These are phyloP conservation scores for Hemileia vastatrix DNA, from an alignment of 1,284 basidiomycete species.

Conservation along the genomic window DNA sequence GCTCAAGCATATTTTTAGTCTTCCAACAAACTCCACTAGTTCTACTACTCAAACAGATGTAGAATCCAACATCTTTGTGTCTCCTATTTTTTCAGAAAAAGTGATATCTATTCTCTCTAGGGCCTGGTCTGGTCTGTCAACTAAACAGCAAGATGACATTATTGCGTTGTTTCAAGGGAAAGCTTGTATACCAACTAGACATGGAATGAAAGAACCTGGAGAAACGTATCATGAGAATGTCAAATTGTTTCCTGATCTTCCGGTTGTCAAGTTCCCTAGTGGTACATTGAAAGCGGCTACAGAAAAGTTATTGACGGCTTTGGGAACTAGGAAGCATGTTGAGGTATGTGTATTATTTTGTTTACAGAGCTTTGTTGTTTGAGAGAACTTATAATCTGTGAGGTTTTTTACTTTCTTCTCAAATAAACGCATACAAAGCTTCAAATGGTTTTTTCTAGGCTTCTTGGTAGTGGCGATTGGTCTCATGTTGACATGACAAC, in stretches of 20 bases:
- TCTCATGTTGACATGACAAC: slow-evolving; percentile 52
- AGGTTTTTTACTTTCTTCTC: too few species aligned
- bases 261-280: slow-evolving; percentile 67
- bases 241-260: slow-evolving; percentile 76
- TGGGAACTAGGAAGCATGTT: slow-evolving; percentile 85
- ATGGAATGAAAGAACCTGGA: slow-evolving; percentile 58
- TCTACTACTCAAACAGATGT: slow-evolving; percentile 43
- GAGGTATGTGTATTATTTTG: slow-evolving; percentile 55
- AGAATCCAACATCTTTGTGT: too few species aligned
- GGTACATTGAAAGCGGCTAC: slow-evolving; percentile 62
- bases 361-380: too few species aligned
- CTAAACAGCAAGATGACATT: slow-evolving; percentile 55
- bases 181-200: slow-evolving; percentile 72
- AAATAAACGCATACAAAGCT: too few species aligned
- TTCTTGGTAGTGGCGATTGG: slow-evolving; percentile 47
- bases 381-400: too few species aligned
- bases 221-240: slow-evolving; percentile 83
- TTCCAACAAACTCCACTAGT: slow-evolving; percentile 47
- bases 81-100: slow-evolving; percentile 69
- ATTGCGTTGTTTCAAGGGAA: slow-evolving; percentile 55
- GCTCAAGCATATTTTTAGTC: slow-evolving; percentile 58
- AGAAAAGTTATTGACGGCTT: slow-evolving; percentile 63
- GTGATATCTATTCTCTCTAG: slow-evolving; percentile 63
- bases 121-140: slow-evolving; percentile 63
- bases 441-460: slow-evolving; percentile 47